Evolutionary conservation across 2,329 filamentous ascomycete genomes (phyloP), one percentile per base, ranked within the genome.

Genomic region (Penicillium rolfsii): DNA sequence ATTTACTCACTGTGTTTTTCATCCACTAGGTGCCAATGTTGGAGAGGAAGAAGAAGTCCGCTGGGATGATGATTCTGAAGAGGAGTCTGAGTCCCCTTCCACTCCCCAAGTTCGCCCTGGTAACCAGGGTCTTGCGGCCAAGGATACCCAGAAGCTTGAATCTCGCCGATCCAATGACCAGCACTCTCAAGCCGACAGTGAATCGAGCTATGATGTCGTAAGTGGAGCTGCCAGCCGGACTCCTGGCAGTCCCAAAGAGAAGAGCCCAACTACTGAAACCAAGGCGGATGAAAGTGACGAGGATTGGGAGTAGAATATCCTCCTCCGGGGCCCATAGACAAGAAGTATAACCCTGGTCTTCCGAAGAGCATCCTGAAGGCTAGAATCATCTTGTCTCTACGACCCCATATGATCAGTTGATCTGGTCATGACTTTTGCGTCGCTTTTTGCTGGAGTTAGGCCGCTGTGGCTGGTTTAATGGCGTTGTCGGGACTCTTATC

Each of bases 121-220:
- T 70, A 64, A 76, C 74, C 59, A 68, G 49, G 64, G 69, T 57
- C 60, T 14, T 57, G 61, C n/a, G 46, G 67, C 52, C 66, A 73
- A 77, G 38, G 74, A 82, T 74, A 65, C 76, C 71, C 80, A 87
- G 52, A 91, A 91, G 76, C 83, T 88, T 28, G 86, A 90, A 68
- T 81, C 87, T 19, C 88, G 91, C 57, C 79, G 81, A 41, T 96
- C 93, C 28, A 90, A 96, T 71, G 93, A 97, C 72, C 90, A 93
- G 75, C 93, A 94, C 75, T 96, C 91, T 28, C 91, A 95, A 68
- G 88, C 93, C 7, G 95, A 95, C 71, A 97, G 94, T 74, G 95
- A 99, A 70, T 91, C 91, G 19, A 97, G 93, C 79, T 99, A 99
- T 76, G 95, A 99, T 75, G 84, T 99, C 36, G 92, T 99, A 49